Evolutionary conservation across 441 rosid species (phyloP).

Genomic region (Adansonia gregorii): DNA sequence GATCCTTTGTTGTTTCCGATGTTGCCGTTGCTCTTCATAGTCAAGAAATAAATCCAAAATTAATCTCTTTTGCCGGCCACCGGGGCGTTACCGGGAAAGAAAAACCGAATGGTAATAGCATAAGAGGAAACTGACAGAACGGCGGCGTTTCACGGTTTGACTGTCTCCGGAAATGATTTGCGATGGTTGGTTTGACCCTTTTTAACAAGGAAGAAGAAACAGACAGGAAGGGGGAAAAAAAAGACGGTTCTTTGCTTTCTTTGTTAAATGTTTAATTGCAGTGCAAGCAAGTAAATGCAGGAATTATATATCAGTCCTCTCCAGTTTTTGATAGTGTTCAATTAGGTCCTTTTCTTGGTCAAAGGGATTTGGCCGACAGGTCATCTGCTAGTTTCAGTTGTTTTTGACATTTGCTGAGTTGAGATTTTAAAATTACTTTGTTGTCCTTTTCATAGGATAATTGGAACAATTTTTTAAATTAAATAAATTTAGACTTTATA

Average conservation of each 20-base stretch:
- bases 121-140: slow-evolving; percentile 31
- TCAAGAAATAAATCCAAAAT: slow-evolving; percentile 33
- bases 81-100: slow-evolving; percentile 57
- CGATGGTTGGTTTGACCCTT: slow-evolving; percentile 29
- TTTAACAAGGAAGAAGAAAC: background rate
- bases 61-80: slow-evolving; percentile 49
- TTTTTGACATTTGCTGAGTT: background rate
- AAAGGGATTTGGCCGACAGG: slow-evolving; percentile 13
- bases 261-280: slow-evolving; percentile 32
- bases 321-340: background rate
- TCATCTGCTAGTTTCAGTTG: background rate
- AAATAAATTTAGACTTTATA: too few relatives aligned
- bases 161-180: slow-evolving; percentile 26
- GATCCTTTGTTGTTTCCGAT: slow-evolving; percentile 41
- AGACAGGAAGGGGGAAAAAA: background rate
- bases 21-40: slow-evolving; percentile 71
- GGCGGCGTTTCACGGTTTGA: slow-evolving; percentile 28
- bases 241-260: slow-evolving; percentile 29
- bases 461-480: too few relatives aligned
- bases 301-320: background rate
- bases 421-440: background rate
- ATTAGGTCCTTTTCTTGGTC: background rate
- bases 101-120: slow-evolving; percentile 50
- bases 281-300: slow-evolving; percentile 21
- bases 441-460: background rate